A percentile compares a stretch with the other conserved stretches of the same genome.
Evolutionary conservation across 208 protist genomes (phyloP).

Genomic region (Naegleria lovaniensis): DNA sequence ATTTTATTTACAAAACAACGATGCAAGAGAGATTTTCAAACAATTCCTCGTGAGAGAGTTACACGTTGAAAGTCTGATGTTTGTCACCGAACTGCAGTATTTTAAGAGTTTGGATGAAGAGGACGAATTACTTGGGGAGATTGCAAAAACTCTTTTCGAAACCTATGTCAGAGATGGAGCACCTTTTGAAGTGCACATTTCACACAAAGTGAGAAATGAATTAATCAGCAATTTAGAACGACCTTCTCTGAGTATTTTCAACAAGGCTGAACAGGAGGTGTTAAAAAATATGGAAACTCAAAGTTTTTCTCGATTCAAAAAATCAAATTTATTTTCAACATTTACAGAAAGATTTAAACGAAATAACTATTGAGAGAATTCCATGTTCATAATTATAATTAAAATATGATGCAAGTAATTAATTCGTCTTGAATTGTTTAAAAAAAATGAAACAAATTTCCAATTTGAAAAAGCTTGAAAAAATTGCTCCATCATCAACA

Average conservation of each 20-base stretch:
- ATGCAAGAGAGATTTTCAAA: slow-evolving; percentile 13
- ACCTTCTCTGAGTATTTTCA: not conserved
- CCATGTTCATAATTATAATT: too few species aligned
- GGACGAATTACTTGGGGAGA: not conserved
- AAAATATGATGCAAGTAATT: too few species aligned
- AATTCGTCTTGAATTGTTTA: too few species aligned
- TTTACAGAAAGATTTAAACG: too few species aligned
- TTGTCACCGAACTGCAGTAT: not conserved
- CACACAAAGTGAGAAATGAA: not conserved
- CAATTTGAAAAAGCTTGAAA: too few species aligned
- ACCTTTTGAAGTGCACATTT: slow-evolving; percentile 6
- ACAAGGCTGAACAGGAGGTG: not conserved
- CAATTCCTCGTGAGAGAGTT: slow-evolving; percentile 16
- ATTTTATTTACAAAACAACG: not conserved
- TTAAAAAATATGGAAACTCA: not conserved
- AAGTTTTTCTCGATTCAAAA: not conserved
- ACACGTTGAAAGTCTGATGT: slow-evolving; percentile 10
- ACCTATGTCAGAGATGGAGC: slow-evolving; percentile 1
- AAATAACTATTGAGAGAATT: too few species aligned
- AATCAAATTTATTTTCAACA: not conserved
- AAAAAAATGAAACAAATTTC: too few species aligned
- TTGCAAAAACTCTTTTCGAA: not conserved
- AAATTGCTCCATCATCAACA: too few species aligned
- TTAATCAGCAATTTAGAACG: not conserved
- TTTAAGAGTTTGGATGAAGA: not conserved